phyloP scores from a whole-genome alignment of 345 rosid genomes.

The Cardiospermum halicacabum region DNA sequence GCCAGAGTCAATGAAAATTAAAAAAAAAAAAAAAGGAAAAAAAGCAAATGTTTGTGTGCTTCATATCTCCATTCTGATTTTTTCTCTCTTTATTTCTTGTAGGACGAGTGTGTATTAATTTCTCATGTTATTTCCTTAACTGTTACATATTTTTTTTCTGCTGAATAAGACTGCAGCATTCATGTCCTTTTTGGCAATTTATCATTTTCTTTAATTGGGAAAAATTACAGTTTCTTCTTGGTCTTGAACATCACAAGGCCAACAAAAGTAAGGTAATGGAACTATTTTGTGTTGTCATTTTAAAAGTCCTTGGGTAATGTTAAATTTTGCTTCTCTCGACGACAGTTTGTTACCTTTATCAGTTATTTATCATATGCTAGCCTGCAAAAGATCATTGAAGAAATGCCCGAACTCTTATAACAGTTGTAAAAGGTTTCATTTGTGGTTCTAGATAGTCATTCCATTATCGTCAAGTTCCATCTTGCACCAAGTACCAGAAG shows the following conservation, averaged over 20 bases:
- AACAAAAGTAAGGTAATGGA: background rate
- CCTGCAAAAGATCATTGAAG: background rate
- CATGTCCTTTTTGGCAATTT: background rate
- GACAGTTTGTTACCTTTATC: background rate
- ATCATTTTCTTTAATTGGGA: background rate
- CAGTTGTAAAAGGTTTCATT: background rate
- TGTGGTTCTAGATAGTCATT: conserved; percentile 39
- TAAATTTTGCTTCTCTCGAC: background rate
- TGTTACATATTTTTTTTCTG: too few species aligned
- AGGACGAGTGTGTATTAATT: too few species aligned
- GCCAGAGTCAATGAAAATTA: too few species aligned
- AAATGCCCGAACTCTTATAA: background rate
- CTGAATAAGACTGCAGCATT: background rate
- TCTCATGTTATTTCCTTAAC: too few species aligned
- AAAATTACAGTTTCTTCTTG: background rate
- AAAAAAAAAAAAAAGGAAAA: too few species aligned
- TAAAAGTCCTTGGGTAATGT: background rate
- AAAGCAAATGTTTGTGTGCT: too few species aligned
- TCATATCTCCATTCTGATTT: background rate
- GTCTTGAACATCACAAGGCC: background rate
- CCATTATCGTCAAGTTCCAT: conserved; percentile 40
- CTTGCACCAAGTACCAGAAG: conserved; percentile 90
- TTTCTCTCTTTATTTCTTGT: background rate
- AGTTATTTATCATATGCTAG: background rate
- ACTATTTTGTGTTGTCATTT: background rate